phyloP scores from a whole-genome alignment of 2,329 filamentous ascomycete species.

The Calycina marina region DNA sequence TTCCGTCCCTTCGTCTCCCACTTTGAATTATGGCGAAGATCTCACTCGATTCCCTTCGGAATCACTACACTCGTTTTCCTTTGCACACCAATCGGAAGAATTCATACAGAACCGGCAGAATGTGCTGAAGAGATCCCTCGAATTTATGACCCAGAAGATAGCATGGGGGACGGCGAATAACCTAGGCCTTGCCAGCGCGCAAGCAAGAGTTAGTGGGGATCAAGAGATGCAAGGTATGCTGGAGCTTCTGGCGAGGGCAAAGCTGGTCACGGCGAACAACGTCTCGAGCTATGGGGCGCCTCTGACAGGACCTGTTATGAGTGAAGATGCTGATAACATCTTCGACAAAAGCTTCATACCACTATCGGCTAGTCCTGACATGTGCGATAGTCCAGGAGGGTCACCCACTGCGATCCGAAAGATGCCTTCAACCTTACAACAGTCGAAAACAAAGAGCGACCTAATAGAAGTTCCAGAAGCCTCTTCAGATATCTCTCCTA shows the following conservation, averaged over 20 bases:
- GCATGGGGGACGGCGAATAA: slow-evolving; percentile 56
- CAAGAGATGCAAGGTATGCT: slow-evolving; percentile 81
- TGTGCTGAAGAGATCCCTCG: slow-evolving; percentile 81
- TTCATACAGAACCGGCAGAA: slow-evolving; percentile 83
- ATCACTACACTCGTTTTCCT: slow-evolving; percentile 95
- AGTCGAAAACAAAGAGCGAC: slow-evolving; percentile 9
- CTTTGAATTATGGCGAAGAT: slow-evolving; percentile 64
- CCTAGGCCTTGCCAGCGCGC: slow-evolving; percentile 65
- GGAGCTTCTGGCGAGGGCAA: slow-evolving; percentile 70
- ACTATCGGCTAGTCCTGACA: slow-evolving; percentile 35
- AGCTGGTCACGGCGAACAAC: slow-evolving; percentile 58
- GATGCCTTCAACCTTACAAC: slow-evolving; percentile 4
- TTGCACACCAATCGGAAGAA: slow-evolving; percentile 89
- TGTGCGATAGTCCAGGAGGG: slow-evolving; percentile 17
- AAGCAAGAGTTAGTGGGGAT: slow-evolving; percentile 71
- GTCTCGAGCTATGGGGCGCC: slow-evolving; percentile 45
- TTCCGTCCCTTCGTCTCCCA: slow-evolving; percentile 56
- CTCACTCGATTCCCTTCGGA: slow-evolving; percentile 86
- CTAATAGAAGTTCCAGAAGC: slow-evolving; percentile 23
- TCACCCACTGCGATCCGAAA: slow-evolving; percentile 14
- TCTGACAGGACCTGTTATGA: slow-evolving; percentile 63
- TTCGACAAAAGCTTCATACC: slow-evolving; percentile 72
- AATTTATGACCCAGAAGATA: slow-evolving; percentile 82
- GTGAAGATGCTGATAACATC: slow-evolving; percentile 55
- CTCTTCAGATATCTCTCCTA: slow-evolving; percentile 37